Percentiles rank a stretch among this genome's conserved stretches.
These are phyloP conservation scores for Cryptococcus wingfieldii DNA, from an alignment of 1,284 basidiomycete species.

Conservation along the genomic window DNA sequence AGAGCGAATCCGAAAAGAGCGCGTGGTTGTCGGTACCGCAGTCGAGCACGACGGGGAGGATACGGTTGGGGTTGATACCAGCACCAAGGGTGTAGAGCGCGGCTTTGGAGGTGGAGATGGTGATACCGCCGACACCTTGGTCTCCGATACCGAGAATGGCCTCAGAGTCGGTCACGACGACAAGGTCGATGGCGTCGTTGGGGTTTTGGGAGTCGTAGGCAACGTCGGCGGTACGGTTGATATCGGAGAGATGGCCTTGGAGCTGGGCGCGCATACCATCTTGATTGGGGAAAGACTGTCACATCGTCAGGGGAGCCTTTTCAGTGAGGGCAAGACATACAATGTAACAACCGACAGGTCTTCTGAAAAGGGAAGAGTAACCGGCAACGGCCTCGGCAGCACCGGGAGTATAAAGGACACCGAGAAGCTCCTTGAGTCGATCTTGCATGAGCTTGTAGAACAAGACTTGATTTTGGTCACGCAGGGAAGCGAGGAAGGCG, in stretches of 20 bases:
- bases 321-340: slow-evolving; percentile 14
- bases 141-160: slow-evolving; percentile 69
- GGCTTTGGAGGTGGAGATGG: slow-evolving; percentile 74
- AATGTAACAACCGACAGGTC: slow-evolving; percentile 54
- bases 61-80: slow-evolving; percentile 67
- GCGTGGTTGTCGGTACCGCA: slow-evolving; percentile 71
- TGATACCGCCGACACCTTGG: slow-evolving; percentile 50
- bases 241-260: slow-evolving; percentile 43
- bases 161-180: slow-evolving; percentile 78
- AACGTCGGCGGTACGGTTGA: slow-evolving; percentile 59
- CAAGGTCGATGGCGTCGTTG: slow-evolving; percentile 59
- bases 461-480: slow-evolving; percentile 61
- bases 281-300: slow-evolving; percentile 57
- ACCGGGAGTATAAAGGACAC: slow-evolving; percentile 63
- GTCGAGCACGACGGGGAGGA: slow-evolving; percentile 64
- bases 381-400: slow-evolving; percentile 57
- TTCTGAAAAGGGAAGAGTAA: slow-evolving; percentile 75
- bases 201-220: slow-evolving; percentile 61
- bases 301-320: background rate
- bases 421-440: slow-evolving; percentile 67
- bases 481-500: slow-evolving; percentile 53
- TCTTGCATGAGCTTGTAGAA: slow-evolving; percentile 66
- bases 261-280: slow-evolving; percentile 61
- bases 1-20: slow-evolving; percentile 46
- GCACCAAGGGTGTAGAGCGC: slow-evolving; percentile 77